Conservation (phyloP, 202 grass and related monocot species). For the Setaria italica region DNA sequence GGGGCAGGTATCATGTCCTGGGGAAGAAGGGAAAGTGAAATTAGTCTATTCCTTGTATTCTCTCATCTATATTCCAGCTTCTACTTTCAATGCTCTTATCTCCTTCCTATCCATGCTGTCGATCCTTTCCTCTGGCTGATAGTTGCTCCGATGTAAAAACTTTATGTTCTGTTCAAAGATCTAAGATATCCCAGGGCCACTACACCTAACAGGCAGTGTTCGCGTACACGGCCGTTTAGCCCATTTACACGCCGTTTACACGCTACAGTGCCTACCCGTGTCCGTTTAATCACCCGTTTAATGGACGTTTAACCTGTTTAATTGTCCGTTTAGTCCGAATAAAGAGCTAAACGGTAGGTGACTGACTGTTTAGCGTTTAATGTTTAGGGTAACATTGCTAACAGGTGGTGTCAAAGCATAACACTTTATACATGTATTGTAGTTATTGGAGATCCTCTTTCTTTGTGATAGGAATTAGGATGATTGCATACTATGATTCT, state of each 20-base stretch:
- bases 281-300: too few relatives aligned
- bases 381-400: neutral
- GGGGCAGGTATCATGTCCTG: neutral
- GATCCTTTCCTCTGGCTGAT: conserved; percentile 2
- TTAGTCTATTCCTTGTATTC: neutral
- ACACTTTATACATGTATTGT: conserved; percentile 42
- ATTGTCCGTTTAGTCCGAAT: too few relatives aligned
- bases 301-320: too few relatives aligned
- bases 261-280: too few relatives aligned
- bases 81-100: conserved; percentile 19
- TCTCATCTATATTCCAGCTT: conserved; percentile 12
- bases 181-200: neutral
- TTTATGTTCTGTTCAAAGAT: neutral
- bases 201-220: neutral
- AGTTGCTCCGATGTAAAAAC: neutral
- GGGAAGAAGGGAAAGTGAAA: neutral
- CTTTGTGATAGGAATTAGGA: conserved; percentile 12
- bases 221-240: too few relatives aligned
- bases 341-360: too few relatives aligned
- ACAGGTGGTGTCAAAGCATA: neutral
- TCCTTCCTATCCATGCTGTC: neutral
- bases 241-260: too few relatives aligned
- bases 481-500: conserved; percentile 32
- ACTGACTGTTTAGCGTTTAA: too few relatives aligned
- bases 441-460: conserved; percentile 12